Conservation (phyloP, 768 basidiomycete genomes). For the Lactarius akahatsu region DNA sequence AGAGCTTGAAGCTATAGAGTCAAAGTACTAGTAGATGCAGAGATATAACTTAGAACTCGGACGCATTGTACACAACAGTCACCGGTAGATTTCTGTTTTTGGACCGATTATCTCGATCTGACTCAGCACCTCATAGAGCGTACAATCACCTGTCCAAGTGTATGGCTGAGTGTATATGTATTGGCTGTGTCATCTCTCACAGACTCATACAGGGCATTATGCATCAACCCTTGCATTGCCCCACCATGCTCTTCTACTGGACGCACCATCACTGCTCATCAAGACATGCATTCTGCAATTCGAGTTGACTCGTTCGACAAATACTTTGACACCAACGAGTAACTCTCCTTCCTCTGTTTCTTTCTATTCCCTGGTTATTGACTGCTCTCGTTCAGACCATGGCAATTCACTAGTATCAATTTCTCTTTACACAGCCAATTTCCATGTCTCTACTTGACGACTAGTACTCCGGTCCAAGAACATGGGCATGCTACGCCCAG, state of each 20-base stretch:
- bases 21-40: too few species aligned
- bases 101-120: too few species aligned
- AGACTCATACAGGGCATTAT: too few species aligned
- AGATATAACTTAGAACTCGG: too few species aligned
- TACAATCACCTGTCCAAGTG: too few species aligned
- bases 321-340: constrained; percentile 7
- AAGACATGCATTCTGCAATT: not conserved
- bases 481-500: constrained; percentile 47
- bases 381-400: constrained; percentile 31
- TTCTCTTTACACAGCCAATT: not conserved
- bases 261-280: not conserved
- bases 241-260: not conserved
- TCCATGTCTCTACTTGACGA: not conserved
- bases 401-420: constrained; percentile 34
- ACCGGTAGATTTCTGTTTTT: too few species aligned
- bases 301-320: constrained; percentile 3
- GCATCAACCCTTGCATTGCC: too few species aligned
- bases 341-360: not conserved
- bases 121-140: too few species aligned
- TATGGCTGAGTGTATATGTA: too few species aligned
- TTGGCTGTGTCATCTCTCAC: too few species aligned
- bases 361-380: not conserved
- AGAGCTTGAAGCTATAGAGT: too few species aligned
- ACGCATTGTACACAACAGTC: too few species aligned
- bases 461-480: constrained; percentile 44